phyloP scores from a whole-genome alignment of 2,329 filamentous ascomycete genomes.

The Phialemoniopsis sp. region DNA sequence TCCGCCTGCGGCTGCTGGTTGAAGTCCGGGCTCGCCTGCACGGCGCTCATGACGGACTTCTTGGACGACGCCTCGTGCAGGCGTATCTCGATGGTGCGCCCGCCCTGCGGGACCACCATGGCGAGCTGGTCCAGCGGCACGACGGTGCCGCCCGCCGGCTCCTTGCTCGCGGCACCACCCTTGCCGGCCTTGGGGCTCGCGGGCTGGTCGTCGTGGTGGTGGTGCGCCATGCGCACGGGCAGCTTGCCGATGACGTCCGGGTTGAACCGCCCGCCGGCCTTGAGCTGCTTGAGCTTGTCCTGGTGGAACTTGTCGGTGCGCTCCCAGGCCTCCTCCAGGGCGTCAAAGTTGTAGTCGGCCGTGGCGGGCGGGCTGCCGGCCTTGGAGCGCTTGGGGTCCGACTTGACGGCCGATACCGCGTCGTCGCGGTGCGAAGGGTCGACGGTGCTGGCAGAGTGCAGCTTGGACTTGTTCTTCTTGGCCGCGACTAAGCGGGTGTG shows the following conservation, averaged over 20 bases:
- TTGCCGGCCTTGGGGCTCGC: background rate
- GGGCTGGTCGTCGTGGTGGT: background rate
- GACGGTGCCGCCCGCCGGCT: background rate
- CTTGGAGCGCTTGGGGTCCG: no score
- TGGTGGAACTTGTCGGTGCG: conserved; percentile 10
- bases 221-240: conserved; percentile 3
- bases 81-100: conserved; percentile 15
- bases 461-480: no score
- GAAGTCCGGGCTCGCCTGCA: conserved; percentile 12
- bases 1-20: conserved; percentile 39
- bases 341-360: conserved; percentile 11
- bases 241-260: conserved; percentile 11
- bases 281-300: conserved; percentile 13
- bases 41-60: conserved; percentile 13
- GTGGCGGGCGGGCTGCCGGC: conserved; percentile 4
- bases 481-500: no score
- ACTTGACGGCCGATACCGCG: no score
- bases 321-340: conserved; percentile 13
- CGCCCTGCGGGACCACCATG: conserved; percentile 12
- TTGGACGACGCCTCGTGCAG: conserved; percentile 11
- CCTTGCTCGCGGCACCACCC: background rate
- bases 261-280: conserved; percentile 9
- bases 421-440: no score
- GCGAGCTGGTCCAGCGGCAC: conserved; percentile 13
- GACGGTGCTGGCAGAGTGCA: no score